These are phyloP conservation scores for Calocera viscosa DNA, from an alignment of 768 basidiomycete species.

Conservation along the genomic window DNA sequence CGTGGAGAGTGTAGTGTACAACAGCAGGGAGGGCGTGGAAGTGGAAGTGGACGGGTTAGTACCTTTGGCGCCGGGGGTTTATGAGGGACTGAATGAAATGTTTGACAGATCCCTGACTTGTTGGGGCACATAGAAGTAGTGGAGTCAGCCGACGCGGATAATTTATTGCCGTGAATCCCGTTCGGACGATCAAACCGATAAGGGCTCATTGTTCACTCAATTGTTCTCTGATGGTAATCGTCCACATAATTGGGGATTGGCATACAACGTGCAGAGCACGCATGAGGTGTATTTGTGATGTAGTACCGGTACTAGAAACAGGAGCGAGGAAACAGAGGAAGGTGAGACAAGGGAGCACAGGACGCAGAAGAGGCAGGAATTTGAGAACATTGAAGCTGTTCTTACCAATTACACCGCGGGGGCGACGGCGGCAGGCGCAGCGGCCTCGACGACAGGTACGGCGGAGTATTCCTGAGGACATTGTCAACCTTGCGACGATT, in stretches of 20 bases:
- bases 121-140: not conserved
- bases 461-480: constrained; percentile 18
- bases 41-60: not conserved
- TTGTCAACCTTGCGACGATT: not conserved
- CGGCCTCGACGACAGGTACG: not conserved
- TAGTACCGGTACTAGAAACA: not conserved
- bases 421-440: constrained; percentile 15
- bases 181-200: not conserved
- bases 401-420: constrained; percentile 13
- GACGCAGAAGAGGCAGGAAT: not conserved
- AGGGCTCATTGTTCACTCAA: not conserved
- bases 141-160: not conserved
- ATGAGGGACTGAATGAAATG: not conserved
- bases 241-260: not conserved
- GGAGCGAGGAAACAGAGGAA: not conserved
- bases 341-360: not conserved
- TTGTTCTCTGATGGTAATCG: not conserved
- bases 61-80: too few species aligned
- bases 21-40: not conserved
- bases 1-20: not conserved
- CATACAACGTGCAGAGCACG: not conserved
- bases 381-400: not conserved
- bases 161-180: not conserved
- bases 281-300: not conserved
- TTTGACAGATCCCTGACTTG: not conserved